These are phyloP conservation scores for Toxicodendron radicans DNA, from an alignment of 345 rosid genomes.

Conservation along the genomic window DNA sequence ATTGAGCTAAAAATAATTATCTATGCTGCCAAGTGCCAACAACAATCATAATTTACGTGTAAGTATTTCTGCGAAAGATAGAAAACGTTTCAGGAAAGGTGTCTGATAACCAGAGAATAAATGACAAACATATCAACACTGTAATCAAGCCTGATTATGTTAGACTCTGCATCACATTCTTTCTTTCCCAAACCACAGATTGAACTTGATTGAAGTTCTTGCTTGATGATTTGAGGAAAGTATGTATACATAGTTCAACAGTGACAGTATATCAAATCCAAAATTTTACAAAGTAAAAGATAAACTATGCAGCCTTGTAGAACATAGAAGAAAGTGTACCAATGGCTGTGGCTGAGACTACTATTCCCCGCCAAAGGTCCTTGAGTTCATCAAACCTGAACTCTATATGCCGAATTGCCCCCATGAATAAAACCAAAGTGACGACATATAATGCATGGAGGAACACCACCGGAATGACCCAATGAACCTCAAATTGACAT, in stretches of 20 bases:
- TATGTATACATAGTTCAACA: background rate
- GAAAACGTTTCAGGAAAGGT: background rate
- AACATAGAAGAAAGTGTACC: constrained; percentile 39
- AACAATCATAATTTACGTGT: background rate
- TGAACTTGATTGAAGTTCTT: background rate
- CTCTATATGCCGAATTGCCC: constrained; percentile 72
- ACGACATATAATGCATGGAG: constrained; percentile 61
- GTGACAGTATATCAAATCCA: background rate
- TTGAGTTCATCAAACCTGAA: constrained; percentile 83
- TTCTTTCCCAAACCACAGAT: background rate
- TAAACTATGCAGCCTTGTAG: background rate
- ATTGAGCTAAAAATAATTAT: background rate
- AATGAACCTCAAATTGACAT: constrained; percentile 61
- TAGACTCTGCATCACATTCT: background rate
- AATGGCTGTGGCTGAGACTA: constrained; percentile 60
- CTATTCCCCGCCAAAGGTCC: constrained; percentile 85
- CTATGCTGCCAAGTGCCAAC: background rate
- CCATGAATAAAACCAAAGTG: constrained; percentile 56
- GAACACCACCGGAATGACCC: constrained; percentile 56
- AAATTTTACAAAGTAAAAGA: constrained; percentile 5
- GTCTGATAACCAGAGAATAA: background rate
- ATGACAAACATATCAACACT: background rate
- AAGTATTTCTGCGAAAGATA: background rate
- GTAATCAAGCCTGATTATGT: background rate
- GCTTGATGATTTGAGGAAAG: background rate